Conservation (phyloP, 768 basidiomycete species). For the Tricholoma furcatifolium region DNA sequence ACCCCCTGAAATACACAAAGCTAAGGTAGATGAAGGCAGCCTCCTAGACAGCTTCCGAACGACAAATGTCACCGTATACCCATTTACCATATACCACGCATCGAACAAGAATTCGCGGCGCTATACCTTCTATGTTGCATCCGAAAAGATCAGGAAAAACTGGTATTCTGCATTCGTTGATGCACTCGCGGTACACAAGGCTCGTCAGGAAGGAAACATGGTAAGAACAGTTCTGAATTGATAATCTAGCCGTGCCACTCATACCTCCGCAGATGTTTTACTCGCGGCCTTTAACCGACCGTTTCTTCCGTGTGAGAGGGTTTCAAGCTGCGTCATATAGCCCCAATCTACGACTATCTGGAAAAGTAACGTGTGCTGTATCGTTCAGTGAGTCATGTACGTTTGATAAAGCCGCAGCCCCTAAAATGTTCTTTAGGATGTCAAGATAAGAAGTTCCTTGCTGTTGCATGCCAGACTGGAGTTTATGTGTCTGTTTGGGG, state of each 20-base stretch:
- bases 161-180: slow-evolving; percentile 65
- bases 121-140: slow-evolving; percentile 71
- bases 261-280: slow-evolving; percentile 60
- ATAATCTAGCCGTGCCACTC: background rate
- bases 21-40: slow-evolving; percentile 55
- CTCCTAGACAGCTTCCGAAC: slow-evolving; percentile 56
- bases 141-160: slow-evolving; percentile 54
- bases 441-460: slow-evolving; percentile 55
- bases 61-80: slow-evolving; percentile 58
- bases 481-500: slow-evolving; percentile 63
- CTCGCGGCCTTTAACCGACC: slow-evolving; percentile 54
- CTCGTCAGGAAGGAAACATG: slow-evolving; percentile 70
- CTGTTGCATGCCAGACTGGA: slow-evolving; percentile 64
- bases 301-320: slow-evolving; percentile 54
- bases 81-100: slow-evolving; percentile 77
- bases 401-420: background rate
- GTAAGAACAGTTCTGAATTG: slow-evolving; percentile 35
- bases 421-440: slow-evolving; percentile 32
- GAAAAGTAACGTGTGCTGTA: slow-evolving; percentile 57
- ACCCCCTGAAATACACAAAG: slow-evolving; percentile 62
- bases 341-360: slow-evolving; percentile 42
- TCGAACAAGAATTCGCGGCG: slow-evolving; percentile 51
- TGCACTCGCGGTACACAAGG: slow-evolving; percentile 62
- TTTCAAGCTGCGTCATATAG: slow-evolving; percentile 26
- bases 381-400: slow-evolving; percentile 53